Conservation (phyloP, 2,329 filamentous ascomycete species). For the Arthrobotrys pseudoclavata region DNA sequence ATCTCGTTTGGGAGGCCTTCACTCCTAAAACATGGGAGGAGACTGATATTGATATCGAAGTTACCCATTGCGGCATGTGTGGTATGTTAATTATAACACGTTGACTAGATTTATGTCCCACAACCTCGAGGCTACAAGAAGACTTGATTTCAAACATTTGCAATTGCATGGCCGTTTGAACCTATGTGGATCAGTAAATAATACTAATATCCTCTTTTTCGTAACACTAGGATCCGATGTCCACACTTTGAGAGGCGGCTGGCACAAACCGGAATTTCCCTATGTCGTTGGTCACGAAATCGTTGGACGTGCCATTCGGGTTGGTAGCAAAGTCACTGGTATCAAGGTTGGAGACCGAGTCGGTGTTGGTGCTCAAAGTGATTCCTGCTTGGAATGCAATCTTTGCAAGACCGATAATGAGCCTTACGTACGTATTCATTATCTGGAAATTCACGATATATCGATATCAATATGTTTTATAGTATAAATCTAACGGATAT, state of each 20-base stretch:
- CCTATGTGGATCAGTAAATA: too few species aligned
- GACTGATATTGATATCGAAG: conserved; percentile 75
- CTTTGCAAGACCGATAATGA: conserved; percentile 66
- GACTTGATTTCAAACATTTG: background rate
- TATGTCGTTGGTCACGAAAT: conserved; percentile 77
- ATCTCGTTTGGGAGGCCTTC: conserved; percentile 66
- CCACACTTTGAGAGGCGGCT: conserved; percentile 65
- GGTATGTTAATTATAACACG: conserved; percentile 63
- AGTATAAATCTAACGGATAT: background rate
- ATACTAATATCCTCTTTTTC: conserved; percentile 4
- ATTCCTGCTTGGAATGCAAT: conserved; percentile 71
- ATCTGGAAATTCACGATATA: background rate
- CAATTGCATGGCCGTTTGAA: background rate
- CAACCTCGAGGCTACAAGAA: too few species aligned
- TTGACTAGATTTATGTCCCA: background rate
- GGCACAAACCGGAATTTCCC: conserved; percentile 65
- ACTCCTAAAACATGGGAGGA: conserved; percentile 77
- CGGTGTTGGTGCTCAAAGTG: conserved; percentile 74
- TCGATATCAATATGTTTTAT: too few species aligned
- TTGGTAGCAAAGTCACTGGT: conserved; percentile 69
- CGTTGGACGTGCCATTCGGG: conserved; percentile 72
- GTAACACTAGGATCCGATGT: conserved; percentile 63
- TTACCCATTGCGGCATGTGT: conserved; percentile 77
- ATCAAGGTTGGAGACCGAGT: conserved; percentile 76
- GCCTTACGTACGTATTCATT: conserved; percentile 22